These are phyloP conservation scores for Triangularia setosa DNA, from an alignment of 2,329 filamentous ascomycete species.

Conservation along the genomic window DNA sequence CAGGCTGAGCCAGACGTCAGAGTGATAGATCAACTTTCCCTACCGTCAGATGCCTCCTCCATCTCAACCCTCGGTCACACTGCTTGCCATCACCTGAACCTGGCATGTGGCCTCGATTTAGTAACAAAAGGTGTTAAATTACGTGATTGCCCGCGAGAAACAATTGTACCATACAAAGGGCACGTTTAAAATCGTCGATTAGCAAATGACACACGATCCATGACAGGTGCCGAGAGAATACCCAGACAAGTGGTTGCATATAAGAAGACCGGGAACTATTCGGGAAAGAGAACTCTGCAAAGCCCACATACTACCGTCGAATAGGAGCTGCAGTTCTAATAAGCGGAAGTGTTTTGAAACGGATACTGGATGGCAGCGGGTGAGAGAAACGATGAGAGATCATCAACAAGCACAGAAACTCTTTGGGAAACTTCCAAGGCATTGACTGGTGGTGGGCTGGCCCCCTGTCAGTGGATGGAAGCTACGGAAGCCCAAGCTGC, in stretches of 20 bases:
- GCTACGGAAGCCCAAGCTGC: background rate
- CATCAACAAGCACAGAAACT: background rate
- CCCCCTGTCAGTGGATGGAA: background rate
- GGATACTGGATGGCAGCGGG: background rate
- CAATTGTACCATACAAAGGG: background rate
- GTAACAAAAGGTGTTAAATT: conserved; percentile 17
- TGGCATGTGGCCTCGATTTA: conserved; percentile 19
- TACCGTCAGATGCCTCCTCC: background rate
- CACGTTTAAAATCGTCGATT: background rate
- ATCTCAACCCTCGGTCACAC: background rate
- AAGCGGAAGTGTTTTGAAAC: background rate
- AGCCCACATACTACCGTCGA: conserved; percentile 6
- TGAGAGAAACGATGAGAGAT: background rate
- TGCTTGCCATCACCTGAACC: conserved; percentile 19
- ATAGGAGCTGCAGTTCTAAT: conserved; percentile 14
- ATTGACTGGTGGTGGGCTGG: background rate
- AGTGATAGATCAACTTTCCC: conserved; percentile 5
- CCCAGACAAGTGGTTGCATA: background rate
- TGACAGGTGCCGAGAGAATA: background rate
- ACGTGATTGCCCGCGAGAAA: conserved; percentile 17
- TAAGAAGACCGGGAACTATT: background rate
- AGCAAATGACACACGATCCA: background rate
- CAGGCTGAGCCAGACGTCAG: conserved; percentile 11
- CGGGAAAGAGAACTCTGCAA: background rate
- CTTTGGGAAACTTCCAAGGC: background rate